These are phyloP conservation scores for Exophiala oligosperma DNA, from an alignment of 2,329 filamentous ascomycete species.

Conservation along the genomic window DNA sequence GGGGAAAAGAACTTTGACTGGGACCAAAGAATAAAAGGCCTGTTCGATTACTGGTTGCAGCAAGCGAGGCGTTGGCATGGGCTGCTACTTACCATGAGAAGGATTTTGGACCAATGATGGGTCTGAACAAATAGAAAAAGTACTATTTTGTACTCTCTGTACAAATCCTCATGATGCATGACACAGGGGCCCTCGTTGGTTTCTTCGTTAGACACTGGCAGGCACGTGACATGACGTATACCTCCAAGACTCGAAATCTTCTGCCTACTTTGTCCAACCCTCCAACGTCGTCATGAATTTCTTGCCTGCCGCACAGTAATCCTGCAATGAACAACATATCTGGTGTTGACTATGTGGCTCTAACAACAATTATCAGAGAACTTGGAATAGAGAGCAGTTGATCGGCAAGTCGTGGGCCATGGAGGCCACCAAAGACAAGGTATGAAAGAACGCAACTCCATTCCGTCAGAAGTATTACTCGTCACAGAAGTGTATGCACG, in stretches of 20 bases:
- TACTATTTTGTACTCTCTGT: too few relatives aligned
- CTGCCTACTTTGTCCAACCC: not conserved
- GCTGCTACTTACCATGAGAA: not conserved
- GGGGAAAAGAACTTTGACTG: constrained; percentile 8
- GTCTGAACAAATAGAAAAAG: too few relatives aligned
- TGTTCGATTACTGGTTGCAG: not conserved
- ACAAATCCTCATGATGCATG: too few relatives aligned
- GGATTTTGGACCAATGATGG: not conserved
- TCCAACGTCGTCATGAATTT: not conserved
- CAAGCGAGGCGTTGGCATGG: not conserved
- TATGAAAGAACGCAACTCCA: not conserved
- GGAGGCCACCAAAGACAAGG: constrained; percentile 18
- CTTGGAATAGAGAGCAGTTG: too few relatives aligned
- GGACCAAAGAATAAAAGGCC: not conserved
- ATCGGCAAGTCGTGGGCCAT: not conserved
- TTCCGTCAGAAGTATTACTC: too few relatives aligned
- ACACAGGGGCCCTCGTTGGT: not conserved
- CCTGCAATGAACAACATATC: not conserved
- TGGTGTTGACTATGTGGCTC: not conserved
- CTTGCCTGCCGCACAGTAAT: not conserved
- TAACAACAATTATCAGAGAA: not conserved
- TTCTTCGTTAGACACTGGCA: too few relatives aligned
- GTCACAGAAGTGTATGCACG: not conserved
- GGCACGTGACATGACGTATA: constrained; percentile 11
- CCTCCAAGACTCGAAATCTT: not conserved